Conservation (phyloP, 495 filamentous ascomycete genomes). For the Darksidea phi region DNA sequence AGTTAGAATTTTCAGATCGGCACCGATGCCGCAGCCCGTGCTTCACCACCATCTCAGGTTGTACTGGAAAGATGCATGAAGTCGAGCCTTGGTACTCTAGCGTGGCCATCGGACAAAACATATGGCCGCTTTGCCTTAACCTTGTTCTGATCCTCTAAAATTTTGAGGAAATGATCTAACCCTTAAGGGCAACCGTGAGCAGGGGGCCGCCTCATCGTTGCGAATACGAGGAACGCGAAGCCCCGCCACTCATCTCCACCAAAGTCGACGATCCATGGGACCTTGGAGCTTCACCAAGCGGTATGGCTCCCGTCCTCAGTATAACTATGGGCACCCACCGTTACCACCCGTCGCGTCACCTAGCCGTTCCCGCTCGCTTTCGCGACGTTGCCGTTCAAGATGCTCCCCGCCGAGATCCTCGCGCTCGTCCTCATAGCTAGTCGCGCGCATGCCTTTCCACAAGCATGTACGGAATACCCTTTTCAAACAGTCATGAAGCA, state of each 20-base stretch:
- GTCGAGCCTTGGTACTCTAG: no score
- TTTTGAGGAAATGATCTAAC: no score
- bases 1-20: no score
- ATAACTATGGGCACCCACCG: not conserved
- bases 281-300: not conserved
- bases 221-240: conserved; percentile 10
- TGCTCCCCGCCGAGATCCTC: conserved; percentile 22
- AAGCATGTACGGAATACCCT: conserved; percentile 4
- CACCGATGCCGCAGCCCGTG: no score
- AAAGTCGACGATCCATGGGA: not conserved
- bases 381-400: not conserved
- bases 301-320: not conserved
- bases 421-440: conserved; percentile 15
- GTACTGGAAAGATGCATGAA: no score
- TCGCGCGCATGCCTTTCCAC: conserved; percentile 1
- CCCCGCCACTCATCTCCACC: conserved; percentile 25
- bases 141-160: no score
- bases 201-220: not conserved
- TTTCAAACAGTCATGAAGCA: not conserved
- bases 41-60: no score
- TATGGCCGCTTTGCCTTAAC: no score
- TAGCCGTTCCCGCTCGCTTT: not conserved
- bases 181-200: no score
- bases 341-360: not conserved
- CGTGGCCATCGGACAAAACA: no score